These are phyloP conservation scores for Aquilaria agallochum DNA, from an alignment of 441 rosid species.

Conservation along the genomic window DNA sequence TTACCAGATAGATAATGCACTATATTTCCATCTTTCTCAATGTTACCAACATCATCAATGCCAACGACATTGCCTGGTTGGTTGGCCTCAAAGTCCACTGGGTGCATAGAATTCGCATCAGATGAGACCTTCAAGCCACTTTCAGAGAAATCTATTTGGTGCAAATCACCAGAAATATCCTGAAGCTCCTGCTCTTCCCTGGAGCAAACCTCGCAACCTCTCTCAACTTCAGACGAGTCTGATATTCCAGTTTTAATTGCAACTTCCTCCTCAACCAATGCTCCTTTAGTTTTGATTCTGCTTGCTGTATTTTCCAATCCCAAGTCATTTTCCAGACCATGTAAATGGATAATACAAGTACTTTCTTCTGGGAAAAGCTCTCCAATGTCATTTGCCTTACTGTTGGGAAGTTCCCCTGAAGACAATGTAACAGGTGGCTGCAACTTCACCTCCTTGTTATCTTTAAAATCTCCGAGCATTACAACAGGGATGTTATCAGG, in stretches of 20 bases:
- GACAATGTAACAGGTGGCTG: conserved; percentile 17
- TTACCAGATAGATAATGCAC: conserved; percentile 21
- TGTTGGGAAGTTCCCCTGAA: conserved; percentile 17
- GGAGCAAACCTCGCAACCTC: conserved; percentile 11
- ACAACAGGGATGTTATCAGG: conserved; percentile 29
- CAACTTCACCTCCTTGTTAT: conserved; percentile 21
- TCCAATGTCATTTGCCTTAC: conserved; percentile 23
- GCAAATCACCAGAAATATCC: conserved; percentile 14
- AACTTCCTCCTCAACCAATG: conserved; percentile 25
- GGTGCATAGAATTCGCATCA: conserved; percentile 23
- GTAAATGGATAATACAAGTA: conserved; percentile 7
- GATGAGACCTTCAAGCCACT: conserved; percentile 16
- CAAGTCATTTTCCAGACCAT: too few species aligned
- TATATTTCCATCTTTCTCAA: conserved; percentile 18
- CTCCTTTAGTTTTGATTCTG: conserved; percentile 21
- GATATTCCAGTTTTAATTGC: conserved; percentile 5
- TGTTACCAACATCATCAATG: conserved; percentile 17
- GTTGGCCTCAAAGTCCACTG: background rate
- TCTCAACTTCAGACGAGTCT: conserved; percentile 18
- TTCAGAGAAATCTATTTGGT: conserved; percentile 15
- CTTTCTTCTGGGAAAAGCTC: conserved; percentile 22
- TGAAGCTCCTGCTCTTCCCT: conserved; percentile 18
- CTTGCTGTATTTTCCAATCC: background rate
- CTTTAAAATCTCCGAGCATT: conserved; percentile 42
- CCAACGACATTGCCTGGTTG: conserved; percentile 11